Conservation (phyloP, 2,329 filamentous ascomycete genomes). For the Fusarium haematococcum region DNA sequence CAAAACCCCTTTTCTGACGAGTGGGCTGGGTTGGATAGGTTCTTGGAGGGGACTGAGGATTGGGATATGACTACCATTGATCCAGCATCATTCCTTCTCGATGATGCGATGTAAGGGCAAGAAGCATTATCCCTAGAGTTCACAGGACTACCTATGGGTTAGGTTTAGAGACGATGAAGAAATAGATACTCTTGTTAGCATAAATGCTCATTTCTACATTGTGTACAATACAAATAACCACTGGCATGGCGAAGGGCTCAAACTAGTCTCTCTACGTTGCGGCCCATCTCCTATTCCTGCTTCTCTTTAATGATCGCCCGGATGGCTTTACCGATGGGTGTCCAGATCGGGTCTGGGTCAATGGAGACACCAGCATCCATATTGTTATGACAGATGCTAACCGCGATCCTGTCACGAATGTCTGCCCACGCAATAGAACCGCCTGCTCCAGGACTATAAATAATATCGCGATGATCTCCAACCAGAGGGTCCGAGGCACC, state of each 20-base stretch:
- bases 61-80: neutral
- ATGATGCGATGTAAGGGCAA: neutral
- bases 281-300: neutral
- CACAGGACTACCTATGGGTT: neutral
- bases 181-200: neutral
- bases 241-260: neutral
- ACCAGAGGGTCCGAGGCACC: constrained; percentile 1
- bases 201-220: neutral
- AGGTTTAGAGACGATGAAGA: neutral
- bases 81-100: neutral
- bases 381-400: constrained; percentile 3
- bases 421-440: neutral
- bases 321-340: neutral
- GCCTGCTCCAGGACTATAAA: constrained; percentile 8
- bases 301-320: neutral
- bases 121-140: neutral
- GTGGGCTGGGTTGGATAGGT: neutral
- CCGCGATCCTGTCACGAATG: neutral
- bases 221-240: neutral
- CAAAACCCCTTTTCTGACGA: neutral
- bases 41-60: neutral
- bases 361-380: neutral
- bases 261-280: neutral
- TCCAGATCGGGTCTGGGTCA: neutral
- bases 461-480: neutral